phyloP scores from a whole-genome alignment of 2,329 filamentous ascomycete species.

The Sporothrix brasiliensis region DNA sequence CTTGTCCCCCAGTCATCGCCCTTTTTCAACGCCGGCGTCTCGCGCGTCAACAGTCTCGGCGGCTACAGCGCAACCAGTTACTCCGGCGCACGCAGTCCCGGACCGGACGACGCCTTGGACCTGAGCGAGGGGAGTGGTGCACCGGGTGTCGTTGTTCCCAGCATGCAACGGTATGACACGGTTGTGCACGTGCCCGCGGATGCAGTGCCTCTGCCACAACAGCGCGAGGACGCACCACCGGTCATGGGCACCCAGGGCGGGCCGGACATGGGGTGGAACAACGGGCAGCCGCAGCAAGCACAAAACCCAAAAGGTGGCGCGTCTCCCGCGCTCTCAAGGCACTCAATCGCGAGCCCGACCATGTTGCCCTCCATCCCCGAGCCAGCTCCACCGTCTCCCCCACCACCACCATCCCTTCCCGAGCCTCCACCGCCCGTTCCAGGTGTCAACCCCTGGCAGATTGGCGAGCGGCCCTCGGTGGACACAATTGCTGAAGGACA shows the following conservation, averaged over 20 bases:
- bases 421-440: slow-evolving; percentile 33
- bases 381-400: not conserved
- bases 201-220: not conserved
- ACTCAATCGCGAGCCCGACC: slow-evolving; percentile 11
- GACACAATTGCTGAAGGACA: slow-evolving; percentile 33
- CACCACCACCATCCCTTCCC: slow-evolving; percentile 26
- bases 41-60: slow-evolving; percentile 29
- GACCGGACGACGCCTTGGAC: not conserved
- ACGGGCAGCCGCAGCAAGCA: slow-evolving; percentile 19
- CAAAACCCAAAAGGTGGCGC: not conserved
- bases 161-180: slow-evolving; percentile 21
- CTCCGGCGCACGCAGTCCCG: not conserved
- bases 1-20: slow-evolving; percentile 1
- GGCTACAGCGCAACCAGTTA: slow-evolving; percentile 22
- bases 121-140: not conserved
- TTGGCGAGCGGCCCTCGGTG: slow-evolving; percentile 33
- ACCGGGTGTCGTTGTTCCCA: not conserved
- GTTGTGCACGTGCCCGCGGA: slow-evolving; percentile 9
- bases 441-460: slow-evolving; percentile 35
- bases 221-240: slow-evolving; percentile 17
- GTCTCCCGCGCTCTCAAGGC: slow-evolving; percentile 13
- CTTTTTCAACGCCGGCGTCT: not conserved
- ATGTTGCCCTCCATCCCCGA: slow-evolving; percentile 26
- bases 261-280: slow-evolving; percentile 36
- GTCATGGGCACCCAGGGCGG: slow-evolving; percentile 35